Evolutionary conservation across 1,139 yeast genomes (phyloP).

Genomic region (Yamadazyma taylorii): DNA sequence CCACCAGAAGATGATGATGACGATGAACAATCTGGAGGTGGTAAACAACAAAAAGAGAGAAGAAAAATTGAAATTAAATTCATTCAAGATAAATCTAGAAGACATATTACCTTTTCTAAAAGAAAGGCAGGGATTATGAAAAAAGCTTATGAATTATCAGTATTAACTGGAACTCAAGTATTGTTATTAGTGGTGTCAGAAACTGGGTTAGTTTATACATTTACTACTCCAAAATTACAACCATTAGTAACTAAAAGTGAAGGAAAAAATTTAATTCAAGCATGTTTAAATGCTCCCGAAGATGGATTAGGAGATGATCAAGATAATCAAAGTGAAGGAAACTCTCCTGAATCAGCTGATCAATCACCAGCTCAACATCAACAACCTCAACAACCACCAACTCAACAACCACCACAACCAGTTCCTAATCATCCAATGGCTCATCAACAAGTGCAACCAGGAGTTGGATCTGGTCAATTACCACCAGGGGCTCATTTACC

Average conservation of each 20-base stretch:
- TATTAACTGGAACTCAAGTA: conserved; percentile 95
- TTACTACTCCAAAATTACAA: conserved; percentile 96
- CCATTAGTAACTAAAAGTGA: conserved; percentile 96
- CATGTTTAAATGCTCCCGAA: conserved; percentile 94
- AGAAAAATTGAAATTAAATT: conserved; percentile 96
- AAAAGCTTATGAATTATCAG: conserved; percentile 94
- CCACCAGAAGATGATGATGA: conserved; percentile 61
- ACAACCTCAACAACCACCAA: conserved; percentile 32
- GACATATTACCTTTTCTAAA: conserved; percentile 95
- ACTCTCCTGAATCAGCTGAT: conserved; percentile 42
- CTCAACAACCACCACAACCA: conserved; percentile 28
- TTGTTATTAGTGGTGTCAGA: conserved; percentile 90
- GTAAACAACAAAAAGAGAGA: conserved; percentile 71
- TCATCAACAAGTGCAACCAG: conserved; percentile 28
- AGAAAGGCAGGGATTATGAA: conserved; percentile 99
- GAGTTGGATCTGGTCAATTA: conserved; percentile 25
- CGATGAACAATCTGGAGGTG: conserved; percentile 60
- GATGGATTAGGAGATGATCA: conserved; percentile 60
- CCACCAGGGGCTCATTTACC: conserved; percentile 52
- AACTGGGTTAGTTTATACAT: conserved; percentile 97
- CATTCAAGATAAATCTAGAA: conserved; percentile 94
- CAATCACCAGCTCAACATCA: conserved; percentile 29
- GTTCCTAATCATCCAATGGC: conserved; percentile 26
- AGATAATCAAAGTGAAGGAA: conserved; percentile 61
- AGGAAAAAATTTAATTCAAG: conserved; percentile 95